Base-by-base conservation (phyloP, 768 basidiomycete genomes). In the Collybia sordida region DNA sequence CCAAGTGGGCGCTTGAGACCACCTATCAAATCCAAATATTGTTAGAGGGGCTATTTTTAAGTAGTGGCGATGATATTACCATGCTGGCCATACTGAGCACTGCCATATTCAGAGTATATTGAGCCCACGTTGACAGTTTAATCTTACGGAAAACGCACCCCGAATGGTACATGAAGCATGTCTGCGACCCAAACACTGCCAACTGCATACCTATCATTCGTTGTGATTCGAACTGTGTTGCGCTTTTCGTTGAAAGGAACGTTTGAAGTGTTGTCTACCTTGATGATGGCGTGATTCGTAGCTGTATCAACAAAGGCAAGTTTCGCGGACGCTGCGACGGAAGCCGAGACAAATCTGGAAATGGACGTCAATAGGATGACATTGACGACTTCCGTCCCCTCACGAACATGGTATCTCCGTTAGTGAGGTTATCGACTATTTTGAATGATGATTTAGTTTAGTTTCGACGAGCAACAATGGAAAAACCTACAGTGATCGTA, bases 31-130 rank as follows among this genome's bases (percentile, higher is more conserved):
- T 17, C 12, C 24, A 28, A 38, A 34, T 15, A 38, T 42, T 5
- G 42, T 18, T 21, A 31, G 8, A 22, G 9, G 9, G 43, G 12
- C 12, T 11, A 28, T 7, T n/a, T 14, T 18, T 23, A 40, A 22
- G 27, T 4, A 23, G 6, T 27, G 14, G 22, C 27, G 22, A 23
- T 21, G 17, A 12, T n/a, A 7, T n/a, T 70, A 81, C 75, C 79
- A 83, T 18, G 82, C 81, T 14, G 85, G 82, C 85, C 86, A 86
- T 22, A 85, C 85, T 5, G 85, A 84, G 58, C 86, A 86, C 85
- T 87, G 17, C 43, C 23, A 36, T 18, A 40, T 25, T 47, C n/a
- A n/a, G n/a, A 5, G 34, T 8, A 23, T 22, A 21, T 27, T 25
- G 4, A 24, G 6, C 34, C 19, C 24, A 27, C 17, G 25, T 42